Evolutionary conservation across 768 basidiomycete genomes (phyloP).

Genomic region (Boletus sensibilis): DNA sequence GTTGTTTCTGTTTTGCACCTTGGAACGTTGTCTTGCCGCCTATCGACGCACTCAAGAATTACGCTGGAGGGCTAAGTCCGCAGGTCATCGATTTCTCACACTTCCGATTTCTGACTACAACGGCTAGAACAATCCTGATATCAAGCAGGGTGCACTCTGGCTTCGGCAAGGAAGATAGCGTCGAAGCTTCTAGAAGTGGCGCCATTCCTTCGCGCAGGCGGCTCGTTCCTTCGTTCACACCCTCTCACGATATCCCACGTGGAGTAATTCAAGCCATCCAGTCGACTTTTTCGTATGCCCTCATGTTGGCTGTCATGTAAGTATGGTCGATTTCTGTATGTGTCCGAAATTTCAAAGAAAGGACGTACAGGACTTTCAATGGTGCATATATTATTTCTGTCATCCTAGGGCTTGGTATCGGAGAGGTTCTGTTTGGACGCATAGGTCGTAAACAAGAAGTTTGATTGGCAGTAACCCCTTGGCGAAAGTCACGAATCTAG

Average conservation of each 20-base stretch:
- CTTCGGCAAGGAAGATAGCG: slow-evolving; percentile 1
- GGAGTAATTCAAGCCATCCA: slow-evolving; percentile 66
- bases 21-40: slow-evolving; percentile 69
- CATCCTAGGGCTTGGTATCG: slow-evolving; percentile 66
- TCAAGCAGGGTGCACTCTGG: not conserved
- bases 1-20: slow-evolving; percentile 61
- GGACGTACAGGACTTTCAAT: slow-evolving; percentile 71
- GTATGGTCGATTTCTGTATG: slow-evolving; percentile 19
- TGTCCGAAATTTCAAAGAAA: slow-evolving; percentile 4
- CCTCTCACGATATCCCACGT: slow-evolving; percentile 66
- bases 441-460: slow-evolving; percentile 31
- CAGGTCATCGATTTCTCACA: not conserved
- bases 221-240: slow-evolving; percentile 59
- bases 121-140: slow-evolving; percentile 10
- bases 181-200: not conserved
- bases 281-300: slow-evolving; percentile 56
- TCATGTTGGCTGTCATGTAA: slow-evolving; percentile 86
- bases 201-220: slow-evolving; percentile 17
- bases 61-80: slow-evolving; percentile 61
- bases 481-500: not conserved
- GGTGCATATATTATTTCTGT: slow-evolving; percentile 74
- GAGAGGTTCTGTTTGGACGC: slow-evolving; percentile 72
- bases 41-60: slow-evolving; percentile 50
- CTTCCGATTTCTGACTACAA: not conserved
- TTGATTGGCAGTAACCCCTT: not conserved